Percentiles rank a stretch among this genome's conserved stretches.
Conservation (phyloP, 148 eudicot species). For the Gaultheria prostrata region DNA sequence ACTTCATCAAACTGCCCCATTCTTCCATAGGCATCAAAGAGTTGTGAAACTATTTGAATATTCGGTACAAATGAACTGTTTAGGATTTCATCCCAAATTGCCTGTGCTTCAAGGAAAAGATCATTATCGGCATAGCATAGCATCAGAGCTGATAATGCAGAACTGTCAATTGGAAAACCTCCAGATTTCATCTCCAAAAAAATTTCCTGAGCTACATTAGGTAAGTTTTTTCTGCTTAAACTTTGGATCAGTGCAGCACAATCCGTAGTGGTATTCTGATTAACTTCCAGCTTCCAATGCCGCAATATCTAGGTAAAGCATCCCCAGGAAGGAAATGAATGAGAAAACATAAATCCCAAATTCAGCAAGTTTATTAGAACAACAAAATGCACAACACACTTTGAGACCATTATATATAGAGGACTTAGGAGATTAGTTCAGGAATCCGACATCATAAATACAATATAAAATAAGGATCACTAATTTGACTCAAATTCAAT, state of each 20-base stretch:
- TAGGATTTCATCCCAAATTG: constrained; percentile 52
- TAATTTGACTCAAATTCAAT: background rate
- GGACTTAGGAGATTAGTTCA: background rate
- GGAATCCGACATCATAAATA: background rate
- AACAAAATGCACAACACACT: background rate
- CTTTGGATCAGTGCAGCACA: constrained; percentile 14
- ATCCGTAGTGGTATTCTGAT: background rate
- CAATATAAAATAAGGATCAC: background rate
- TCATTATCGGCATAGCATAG: constrained; percentile 52
- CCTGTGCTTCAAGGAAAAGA: constrained; percentile 39
- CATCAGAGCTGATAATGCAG: constrained; percentile 39
- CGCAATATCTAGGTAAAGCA: constrained; percentile 12
- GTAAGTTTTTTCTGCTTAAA: constrained; percentile 19
- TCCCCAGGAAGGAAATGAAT: background rate
- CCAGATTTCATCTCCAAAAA: constrained; percentile 22
- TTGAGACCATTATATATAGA: too few species aligned
- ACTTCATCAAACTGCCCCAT: constrained; percentile 39
- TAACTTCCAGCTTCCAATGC: constrained; percentile 17
- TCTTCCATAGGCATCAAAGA: constrained; percentile 51
- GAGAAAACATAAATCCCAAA: background rate
- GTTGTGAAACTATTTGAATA: constrained; percentile 39
- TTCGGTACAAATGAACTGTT: constrained; percentile 50
- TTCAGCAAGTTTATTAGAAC: background rate
- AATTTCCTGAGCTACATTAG: constrained; percentile 20
- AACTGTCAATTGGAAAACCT: constrained; percentile 19